Base-by-base conservation (phyloP, 768 basidiomycete genomes). In the Pleurotus sapidus region DNA sequence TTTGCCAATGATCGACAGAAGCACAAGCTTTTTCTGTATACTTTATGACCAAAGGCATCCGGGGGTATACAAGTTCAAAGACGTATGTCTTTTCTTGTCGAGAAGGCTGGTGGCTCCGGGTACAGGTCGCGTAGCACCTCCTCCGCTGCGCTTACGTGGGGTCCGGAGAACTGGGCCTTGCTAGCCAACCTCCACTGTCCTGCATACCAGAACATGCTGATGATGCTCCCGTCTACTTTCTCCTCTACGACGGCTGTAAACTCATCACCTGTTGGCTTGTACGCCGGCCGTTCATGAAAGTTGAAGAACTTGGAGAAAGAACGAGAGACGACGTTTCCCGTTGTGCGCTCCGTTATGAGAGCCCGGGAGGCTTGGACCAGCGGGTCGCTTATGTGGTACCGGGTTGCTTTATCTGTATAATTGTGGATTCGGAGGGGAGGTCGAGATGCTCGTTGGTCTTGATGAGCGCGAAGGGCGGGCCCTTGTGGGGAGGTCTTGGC, bases 271-370 rank as follows among this genome's bases (percentile, higher is more conserved):
- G 47, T 38, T 4, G 57, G 49, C 38, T 46, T 58, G 24, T 60
- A 60, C 5, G 59, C 57, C 24, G 27, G 15, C 8, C n/a, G 18
- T 43, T 60, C 59, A 43, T 58, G 24, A 27, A 24, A 58, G 45
- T 60, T 60, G 43, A 58, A 60, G 42, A 60, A 60, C 30, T 60
- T 60, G 20, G 59, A 58, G 45, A 60, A 60, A 7, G 46, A 49
- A 17, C 59, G 48, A 17, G 59, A 58, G 4, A 60, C 45, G 30
- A 60, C 34, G 9, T 30, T 43, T 15, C 59, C 59, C 17, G 49
- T 54, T 14, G 14, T 23, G 12, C 12, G 20, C 38, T 60, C 59
- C 17, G 56, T 51, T n/a, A 60, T 57, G 14, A 60, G 59, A 6
- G 46, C 53, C 8, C 59, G 57, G 15, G 57, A 17, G 4, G 59